phyloP scores from a whole-genome alignment of 2,329 filamentous ascomycete species.

The Bisporella sp. region DNA sequence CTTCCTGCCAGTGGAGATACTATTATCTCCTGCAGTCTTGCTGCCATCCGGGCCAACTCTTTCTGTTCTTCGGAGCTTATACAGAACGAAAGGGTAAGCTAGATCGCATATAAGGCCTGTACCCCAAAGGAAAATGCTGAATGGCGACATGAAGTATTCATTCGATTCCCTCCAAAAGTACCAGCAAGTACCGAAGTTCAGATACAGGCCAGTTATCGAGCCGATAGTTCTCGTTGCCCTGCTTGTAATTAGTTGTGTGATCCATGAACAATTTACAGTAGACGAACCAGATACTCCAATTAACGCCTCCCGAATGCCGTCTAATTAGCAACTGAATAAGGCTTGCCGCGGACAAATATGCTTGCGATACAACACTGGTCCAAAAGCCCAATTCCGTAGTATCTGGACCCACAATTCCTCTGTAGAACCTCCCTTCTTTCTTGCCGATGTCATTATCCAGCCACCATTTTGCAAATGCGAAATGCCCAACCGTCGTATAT shows the following conservation, averaged over 20 bases:
- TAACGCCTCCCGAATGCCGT: slow-evolving; percentile 41
- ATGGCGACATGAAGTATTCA: slow-evolving; percentile 37
- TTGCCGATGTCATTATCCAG: slow-evolving; percentile 40
- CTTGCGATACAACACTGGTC: slow-evolving; percentile 10
- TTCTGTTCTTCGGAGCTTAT: slow-evolving; percentile 33
- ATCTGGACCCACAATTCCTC: slow-evolving; percentile 35
- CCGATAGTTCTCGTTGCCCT: slow-evolving; percentile 39
- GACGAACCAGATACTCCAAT: slow-evolving; percentile 42
- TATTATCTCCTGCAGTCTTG: slow-evolving; percentile 7
- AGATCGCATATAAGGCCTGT: slow-evolving; percentile 36
- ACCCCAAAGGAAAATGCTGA: slow-evolving; percentile 36
- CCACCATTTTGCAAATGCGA: slow-evolving; percentile 41
- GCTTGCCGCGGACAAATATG: slow-evolving; percentile 42
- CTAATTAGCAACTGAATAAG: slow-evolving; percentile 37
- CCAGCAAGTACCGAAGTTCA: slow-evolving; percentile 36
- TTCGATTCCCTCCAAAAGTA: slow-evolving; percentile 45
- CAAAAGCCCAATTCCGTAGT: slow-evolving; percentile 35
- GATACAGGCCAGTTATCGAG: slow-evolving; percentile 34
- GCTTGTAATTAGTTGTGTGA: not conserved
- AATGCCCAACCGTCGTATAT: slow-evolving; percentile 33
- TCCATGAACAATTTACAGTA: not conserved
- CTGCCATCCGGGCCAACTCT: slow-evolving; percentile 31
- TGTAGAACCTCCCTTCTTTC: slow-evolving; percentile 28
- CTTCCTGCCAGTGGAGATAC: no score
- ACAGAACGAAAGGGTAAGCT: slow-evolving; percentile 38